phyloP scores from a whole-genome alignment of 176 grass and related monocot species.

The Zea mays region Zm-B73-REFERENCE-NAM-5.0 NC_050096.1:69385001-69385500 shows the following conservation, averaged over 20 bases:
- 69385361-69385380: not conserved
- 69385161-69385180: not conserved
- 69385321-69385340: not conserved
- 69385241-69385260: not conserved
- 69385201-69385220: not conserved
- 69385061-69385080: not conserved
- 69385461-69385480: not conserved
- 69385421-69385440: conserved; percentile 10
- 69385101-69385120: conserved; percentile 1
- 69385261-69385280: not conserved
- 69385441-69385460: not conserved
- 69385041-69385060: not conserved
- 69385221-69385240: not conserved
- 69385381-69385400: too few relatives aligned
- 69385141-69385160: not conserved
- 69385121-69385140: not conserved
- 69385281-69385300: not conserved
- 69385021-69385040: not conserved
- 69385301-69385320: not conserved
- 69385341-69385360: not conserved
- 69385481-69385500: not conserved
- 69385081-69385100: not conserved
- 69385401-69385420: too few relatives aligned
- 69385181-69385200: not conserved
- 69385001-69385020: too few relatives aligned